phyloP scores from a whole-genome alignment of 768 basidiomycete species.

The Tylopilus balloui region DNA sequence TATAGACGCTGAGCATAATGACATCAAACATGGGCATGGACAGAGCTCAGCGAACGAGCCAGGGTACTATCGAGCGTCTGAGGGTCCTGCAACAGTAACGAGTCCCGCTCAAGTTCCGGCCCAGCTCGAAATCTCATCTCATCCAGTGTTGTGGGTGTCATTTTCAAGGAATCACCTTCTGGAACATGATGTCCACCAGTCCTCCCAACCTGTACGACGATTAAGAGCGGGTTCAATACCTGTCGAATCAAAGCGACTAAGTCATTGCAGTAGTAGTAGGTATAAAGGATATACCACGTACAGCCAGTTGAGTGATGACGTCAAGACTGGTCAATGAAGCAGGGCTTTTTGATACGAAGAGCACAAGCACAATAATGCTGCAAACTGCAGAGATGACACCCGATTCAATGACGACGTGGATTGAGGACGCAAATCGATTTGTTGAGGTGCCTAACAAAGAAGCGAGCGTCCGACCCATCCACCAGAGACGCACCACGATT shows the following conservation, averaged over 20 bases:
- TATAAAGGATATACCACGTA: no score
- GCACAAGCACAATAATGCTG: neutral
- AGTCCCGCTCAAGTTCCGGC: no score
- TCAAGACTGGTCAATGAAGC: neutral
- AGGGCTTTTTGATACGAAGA: neutral
- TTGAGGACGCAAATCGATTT: neutral
- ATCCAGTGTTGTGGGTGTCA: no score
- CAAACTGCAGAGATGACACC: neutral
- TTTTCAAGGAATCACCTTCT: no score
- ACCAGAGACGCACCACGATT: neutral
- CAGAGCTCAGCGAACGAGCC: neutral
- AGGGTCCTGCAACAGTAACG: neutral
- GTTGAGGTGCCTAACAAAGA: neutral
- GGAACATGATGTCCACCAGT: neutral
- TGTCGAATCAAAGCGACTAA: neutral
- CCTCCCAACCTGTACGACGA: neutral
- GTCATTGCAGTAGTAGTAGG: no score
- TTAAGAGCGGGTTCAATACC: neutral
- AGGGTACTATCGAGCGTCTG: neutral
- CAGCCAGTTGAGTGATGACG: neutral
- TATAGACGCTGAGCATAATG: no score
- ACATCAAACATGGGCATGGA: no score
- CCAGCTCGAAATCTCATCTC: no score
- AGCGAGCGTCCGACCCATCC: neutral
- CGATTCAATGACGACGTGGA: neutral